These are phyloP conservation scores for Xylariaceae sp. DNA, from an alignment of 2,329 filamentous ascomycete species.

Conservation along the genomic window DNA sequence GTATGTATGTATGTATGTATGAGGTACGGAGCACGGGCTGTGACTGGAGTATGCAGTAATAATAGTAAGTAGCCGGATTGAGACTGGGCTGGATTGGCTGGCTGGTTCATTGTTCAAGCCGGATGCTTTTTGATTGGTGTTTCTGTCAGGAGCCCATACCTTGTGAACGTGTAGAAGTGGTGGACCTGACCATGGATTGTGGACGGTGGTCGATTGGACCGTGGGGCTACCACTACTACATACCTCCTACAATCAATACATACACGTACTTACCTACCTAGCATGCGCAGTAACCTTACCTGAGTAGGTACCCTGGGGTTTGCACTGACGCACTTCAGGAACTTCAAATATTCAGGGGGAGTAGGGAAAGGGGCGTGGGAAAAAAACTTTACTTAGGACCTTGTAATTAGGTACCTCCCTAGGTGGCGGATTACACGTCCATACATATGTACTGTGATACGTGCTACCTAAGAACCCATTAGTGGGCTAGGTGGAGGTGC, in stretches of 20 bases:
- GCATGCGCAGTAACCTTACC: no score
- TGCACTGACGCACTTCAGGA: neutral
- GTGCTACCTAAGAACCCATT: neutral
- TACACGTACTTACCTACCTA: no score
- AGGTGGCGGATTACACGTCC: no score
- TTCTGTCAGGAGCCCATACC: conserved; percentile 13
- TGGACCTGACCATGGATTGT: neutral
- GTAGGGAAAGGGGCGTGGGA: neutral
- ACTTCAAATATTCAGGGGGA: no score
- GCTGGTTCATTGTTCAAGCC: conserved; percentile 18
- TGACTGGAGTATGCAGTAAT: conserved; percentile 20
- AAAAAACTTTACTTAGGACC: neutral
- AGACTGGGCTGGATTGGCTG: conserved; percentile 24
- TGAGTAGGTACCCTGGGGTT: no score
- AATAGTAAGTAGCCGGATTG: conserved; percentile 25
- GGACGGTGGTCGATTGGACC: conserved; percentile 6
- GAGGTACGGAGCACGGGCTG: neutral
- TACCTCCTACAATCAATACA: neutral
- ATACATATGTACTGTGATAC: no score
- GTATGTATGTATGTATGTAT: conserved; percentile 8
- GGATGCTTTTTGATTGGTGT: conserved; percentile 14
- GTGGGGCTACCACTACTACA: conserved; percentile 7
- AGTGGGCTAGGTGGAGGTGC: neutral
- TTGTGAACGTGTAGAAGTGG: neutral
- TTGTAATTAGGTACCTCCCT: no score